Evolutionary conservation across 768 basidiomycete species (phyloP).

Genomic region (Sutorius australiensis): DNA sequence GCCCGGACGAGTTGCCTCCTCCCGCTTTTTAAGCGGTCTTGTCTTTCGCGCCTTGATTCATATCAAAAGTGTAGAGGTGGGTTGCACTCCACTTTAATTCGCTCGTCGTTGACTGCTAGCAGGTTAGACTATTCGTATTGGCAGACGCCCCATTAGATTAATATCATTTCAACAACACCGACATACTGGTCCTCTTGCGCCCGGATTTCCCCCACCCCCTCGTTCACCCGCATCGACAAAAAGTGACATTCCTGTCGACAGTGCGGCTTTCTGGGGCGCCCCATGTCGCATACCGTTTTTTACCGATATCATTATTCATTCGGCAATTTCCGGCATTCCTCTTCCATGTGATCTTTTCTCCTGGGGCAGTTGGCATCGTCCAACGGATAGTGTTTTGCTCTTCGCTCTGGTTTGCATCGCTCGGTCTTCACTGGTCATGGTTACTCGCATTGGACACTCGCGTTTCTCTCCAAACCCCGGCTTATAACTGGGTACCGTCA

Average conservation of each 20-base stretch:
- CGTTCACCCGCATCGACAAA: constrained; percentile 8
- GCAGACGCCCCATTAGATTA: constrained; percentile 36
- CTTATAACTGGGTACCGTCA: constrained; percentile 30
- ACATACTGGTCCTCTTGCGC: constrained; percentile 26
- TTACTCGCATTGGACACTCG: constrained; percentile 37
- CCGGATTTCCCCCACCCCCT: constrained; percentile 30
- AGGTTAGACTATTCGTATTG: constrained; percentile 39
- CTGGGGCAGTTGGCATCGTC: constrained; percentile 31
- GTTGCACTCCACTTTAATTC: neutral
- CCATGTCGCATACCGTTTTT: constrained; percentile 26
- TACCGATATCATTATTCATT: constrained; percentile 41
- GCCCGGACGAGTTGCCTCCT: constrained; percentile 74
- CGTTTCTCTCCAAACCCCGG: constrained; percentile 15
- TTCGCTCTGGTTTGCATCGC: constrained; percentile 27
- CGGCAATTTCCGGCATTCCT: constrained; percentile 36
- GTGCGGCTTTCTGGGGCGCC: constrained; percentile 19
- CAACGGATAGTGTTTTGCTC: constrained; percentile 29
- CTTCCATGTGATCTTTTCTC: constrained; percentile 25
- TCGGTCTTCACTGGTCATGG: constrained; percentile 35
- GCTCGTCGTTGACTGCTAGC: neutral
- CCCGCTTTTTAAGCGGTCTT: constrained; percentile 52
- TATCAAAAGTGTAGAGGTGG: constrained; percentile 41
- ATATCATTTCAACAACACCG: constrained; percentile 30
- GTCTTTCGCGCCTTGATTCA: constrained; percentile 24
- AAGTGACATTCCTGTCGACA: constrained; percentile 6